Percentiles rank a stretch among this genome's conserved stretches.
These are phyloP conservation scores for Fusarium tupiense DNA, from an alignment of 2,329 filamentous ascomycete genomes.

Conservation along the genomic window DNA sequence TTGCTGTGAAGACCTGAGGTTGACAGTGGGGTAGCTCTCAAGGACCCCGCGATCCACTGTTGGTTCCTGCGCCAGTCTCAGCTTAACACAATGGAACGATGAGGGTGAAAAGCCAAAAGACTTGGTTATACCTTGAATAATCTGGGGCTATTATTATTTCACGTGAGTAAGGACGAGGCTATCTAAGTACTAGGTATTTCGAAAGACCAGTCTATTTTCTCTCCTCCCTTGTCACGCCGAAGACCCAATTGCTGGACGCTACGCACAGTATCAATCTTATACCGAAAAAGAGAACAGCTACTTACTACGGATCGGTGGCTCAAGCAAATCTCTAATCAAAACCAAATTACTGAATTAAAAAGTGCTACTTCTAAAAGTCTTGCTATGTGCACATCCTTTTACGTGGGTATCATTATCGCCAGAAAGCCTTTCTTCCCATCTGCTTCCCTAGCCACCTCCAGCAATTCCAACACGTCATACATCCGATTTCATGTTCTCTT, in stretches of 20 bases:
- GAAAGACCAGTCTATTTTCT: neutral
- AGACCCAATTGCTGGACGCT: neutral
- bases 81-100: neutral
- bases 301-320: neutral
- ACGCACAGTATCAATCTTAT: neutral
- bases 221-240: neutral
- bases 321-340: neutral
- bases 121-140: neutral
- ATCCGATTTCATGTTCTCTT: neutral
- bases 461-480: neutral
- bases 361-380: neutral
- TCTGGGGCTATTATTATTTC: neutral
- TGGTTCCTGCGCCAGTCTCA: constrained; percentile 18
- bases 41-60: constrained; percentile 29
- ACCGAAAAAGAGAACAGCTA: neutral
- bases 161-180: neutral
- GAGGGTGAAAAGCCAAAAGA: neutral
- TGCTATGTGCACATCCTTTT: constrained; percentile 11
- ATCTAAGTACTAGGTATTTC: no score
- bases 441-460: neutral
- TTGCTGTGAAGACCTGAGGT: constrained; percentile 16
- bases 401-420: constrained; percentile 40
- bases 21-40: constrained; percentile 27
- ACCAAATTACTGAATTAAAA: neutral
- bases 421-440: constrained; percentile 2